phyloP scores from a whole-genome alignment of 164 flowering plant genomes.

The Pachysandra terminalis region DNA sequence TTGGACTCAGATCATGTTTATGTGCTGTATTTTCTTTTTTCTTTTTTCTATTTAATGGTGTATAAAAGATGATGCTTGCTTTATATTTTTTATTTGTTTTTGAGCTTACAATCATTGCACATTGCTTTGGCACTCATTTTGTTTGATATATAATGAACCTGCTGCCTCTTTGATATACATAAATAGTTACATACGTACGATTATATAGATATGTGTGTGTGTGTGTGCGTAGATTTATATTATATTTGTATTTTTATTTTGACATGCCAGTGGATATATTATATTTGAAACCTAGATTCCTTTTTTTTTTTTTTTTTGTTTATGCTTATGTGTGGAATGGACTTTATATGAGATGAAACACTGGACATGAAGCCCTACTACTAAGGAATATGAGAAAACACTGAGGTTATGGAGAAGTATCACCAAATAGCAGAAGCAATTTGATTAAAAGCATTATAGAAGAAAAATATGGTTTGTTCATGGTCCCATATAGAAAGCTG shows the following conservation, averaged over 20 bases:
- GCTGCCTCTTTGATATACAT: no score
- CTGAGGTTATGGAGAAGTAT: not conserved
- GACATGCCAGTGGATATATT: constrained; percentile 3
- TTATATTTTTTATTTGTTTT: no score
- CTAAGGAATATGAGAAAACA: not conserved
- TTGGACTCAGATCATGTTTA: constrained; percentile 1
- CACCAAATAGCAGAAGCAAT: not conserved
- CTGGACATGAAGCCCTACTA: not conserved
- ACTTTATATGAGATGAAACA: constrained; percentile 2
- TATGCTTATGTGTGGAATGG: not conserved
- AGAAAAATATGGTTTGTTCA: not conserved
- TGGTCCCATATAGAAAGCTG: not conserved
- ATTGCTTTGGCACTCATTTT: not conserved
- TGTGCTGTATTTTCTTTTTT: constrained; percentile 11
- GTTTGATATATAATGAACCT: no score
- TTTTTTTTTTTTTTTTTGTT: not conserved
- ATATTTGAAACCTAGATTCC: not conserved
- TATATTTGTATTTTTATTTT: not conserved
- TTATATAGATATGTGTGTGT: no score
- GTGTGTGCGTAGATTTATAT: no score
- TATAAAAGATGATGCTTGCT: no score
- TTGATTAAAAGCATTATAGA: not conserved
- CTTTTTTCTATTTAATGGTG: no score
- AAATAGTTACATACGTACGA: no score
- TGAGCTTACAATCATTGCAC: not conserved